phyloP scores from a whole-genome alignment of 148 eudicot genomes.

The Diospyros kaki region DNA sequence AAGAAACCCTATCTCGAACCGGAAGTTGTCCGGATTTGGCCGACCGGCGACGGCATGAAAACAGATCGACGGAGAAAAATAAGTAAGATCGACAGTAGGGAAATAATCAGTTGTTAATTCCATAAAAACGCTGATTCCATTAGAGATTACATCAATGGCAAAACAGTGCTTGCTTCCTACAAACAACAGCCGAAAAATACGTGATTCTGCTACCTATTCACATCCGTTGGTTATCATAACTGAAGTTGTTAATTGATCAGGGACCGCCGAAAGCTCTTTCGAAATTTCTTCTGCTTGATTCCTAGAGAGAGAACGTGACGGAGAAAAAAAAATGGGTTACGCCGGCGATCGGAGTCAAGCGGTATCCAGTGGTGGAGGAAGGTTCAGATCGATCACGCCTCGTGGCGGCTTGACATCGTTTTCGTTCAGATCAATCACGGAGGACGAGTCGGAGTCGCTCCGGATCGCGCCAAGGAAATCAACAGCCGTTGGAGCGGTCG shows the following conservation, averaged over 20 bases:
- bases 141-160: conserved; percentile 5
- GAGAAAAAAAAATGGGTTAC: background rate
- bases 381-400: conserved; percentile 44
- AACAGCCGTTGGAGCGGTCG: background rate
- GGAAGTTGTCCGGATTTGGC: too few species aligned
- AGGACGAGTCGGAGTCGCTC: conserved; percentile 59
- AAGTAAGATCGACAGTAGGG: background rate
- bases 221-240: conserved; percentile 1
- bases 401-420: conserved; percentile 18
- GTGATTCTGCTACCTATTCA: background rate
- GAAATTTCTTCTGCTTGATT: background rate
- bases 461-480: conserved; percentile 18
- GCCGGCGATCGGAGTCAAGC: conserved; percentile 19
- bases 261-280: conserved; percentile 1
- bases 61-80: too few species aligned
- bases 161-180: background rate
- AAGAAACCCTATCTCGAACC: too few species aligned
- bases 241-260: background rate
- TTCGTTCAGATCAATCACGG: conserved; percentile 49
- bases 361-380: conserved; percentile 43
- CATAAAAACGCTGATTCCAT: background rate
- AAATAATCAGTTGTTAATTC: conserved; percentile 5
- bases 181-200: background rate
- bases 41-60: background rate
- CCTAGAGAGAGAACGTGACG: background rate